phyloP scores from a whole-genome alignment of 2,329 filamentous ascomycete species.

The Xylaria sp. region DNA sequence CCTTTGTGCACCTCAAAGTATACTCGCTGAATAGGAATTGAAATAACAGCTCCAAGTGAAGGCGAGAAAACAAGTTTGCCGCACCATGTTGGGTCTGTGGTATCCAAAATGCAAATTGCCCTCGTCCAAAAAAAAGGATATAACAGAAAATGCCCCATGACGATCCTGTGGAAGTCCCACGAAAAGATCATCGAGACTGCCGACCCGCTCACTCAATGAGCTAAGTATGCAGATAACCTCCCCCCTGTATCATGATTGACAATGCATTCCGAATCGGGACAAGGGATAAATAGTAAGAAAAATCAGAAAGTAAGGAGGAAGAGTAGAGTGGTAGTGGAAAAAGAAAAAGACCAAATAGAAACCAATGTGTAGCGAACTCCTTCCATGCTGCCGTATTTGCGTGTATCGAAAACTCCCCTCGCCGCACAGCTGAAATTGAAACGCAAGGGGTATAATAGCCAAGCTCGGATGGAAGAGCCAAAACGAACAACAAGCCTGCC shows the following conservation, averaged over 20 bases:
- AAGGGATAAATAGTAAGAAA: constrained; percentile 22
- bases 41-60: neutral
- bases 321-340: constrained; percentile 4
- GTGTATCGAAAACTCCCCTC: constrained; percentile 35
- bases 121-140: constrained; percentile 19
- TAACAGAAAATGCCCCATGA: neutral
- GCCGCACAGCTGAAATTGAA: constrained; percentile 27
- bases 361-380: constrained; percentile 33
- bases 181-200: constrained; percentile 17
- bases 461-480: constrained; percentile 30
- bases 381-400: constrained; percentile 39
- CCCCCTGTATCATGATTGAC: constrained; percentile 31
- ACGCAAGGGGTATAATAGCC: constrained; percentile 37
- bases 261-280: constrained; percentile 25
- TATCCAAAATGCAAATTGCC: constrained; percentile 37
- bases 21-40: constrained; percentile 7
- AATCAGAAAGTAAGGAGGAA: constrained; percentile 11
- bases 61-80: constrained; percentile 24
- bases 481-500: constrained; percentile 36
- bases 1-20: constrained; percentile 5
- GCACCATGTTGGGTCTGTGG: constrained; percentile 13
- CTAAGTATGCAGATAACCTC: constrained; percentile 30
- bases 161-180: neutral
- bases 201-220: constrained; percentile 37
- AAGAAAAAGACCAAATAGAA: constrained; percentile 1